phyloP scores from a whole-genome alignment of 306 rosid genomes.

The Cucurbita maxima region DNA sequence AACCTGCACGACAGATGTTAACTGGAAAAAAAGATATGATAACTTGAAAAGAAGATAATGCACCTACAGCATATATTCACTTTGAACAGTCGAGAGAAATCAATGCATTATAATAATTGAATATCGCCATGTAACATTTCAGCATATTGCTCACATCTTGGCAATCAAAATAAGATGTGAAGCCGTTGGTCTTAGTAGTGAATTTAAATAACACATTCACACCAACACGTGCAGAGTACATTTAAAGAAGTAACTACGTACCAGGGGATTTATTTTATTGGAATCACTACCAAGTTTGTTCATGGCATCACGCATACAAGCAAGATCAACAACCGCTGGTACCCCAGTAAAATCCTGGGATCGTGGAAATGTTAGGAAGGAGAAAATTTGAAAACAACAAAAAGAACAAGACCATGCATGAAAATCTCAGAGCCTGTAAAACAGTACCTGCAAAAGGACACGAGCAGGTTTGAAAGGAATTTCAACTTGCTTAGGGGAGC shows the following conservation, averaged over 20 bases:
- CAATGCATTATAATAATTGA: background rate
- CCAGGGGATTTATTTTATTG: constrained; percentile 86
- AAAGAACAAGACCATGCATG: background rate
- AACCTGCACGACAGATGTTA: background rate
- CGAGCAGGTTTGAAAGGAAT: constrained; percentile 96
- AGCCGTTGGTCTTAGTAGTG: background rate
- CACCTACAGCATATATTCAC: background rate
- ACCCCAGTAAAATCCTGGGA: constrained; percentile 90
- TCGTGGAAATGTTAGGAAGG: background rate
- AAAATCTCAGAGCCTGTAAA: constrained; percentile 1
- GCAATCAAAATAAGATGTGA: background rate
- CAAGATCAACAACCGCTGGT: constrained; percentile 87
- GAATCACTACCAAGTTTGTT: constrained; percentile 87
- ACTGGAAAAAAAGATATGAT: background rate
- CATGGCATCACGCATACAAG: constrained; percentile 97
- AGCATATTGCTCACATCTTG: background rate
- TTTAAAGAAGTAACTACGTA: constrained; percentile 13
- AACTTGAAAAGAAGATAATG: background rate
- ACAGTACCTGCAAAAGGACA: constrained; percentile 76
- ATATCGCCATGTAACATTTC: background rate
- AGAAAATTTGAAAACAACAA: background rate
- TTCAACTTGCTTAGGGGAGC: constrained; percentile 61
- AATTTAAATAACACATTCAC: background rate
- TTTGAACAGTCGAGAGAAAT: background rate
- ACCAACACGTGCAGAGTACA: background rate